Base-by-base conservation (phyloP, 805 yeast species). In the Saccharomycopsis vini region DNA sequence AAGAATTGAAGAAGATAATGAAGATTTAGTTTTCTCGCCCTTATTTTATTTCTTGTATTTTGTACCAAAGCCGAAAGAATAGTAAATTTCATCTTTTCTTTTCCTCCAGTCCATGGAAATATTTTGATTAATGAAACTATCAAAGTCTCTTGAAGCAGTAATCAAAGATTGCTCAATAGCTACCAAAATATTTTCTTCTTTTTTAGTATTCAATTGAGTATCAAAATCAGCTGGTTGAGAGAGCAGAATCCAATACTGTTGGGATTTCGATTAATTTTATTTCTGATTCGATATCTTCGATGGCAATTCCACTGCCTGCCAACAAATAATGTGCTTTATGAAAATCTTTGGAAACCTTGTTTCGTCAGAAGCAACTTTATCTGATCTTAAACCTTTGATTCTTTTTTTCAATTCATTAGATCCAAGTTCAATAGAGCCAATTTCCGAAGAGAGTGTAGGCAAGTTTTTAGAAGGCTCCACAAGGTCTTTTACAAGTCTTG, bases 291-390 rank as follows among this genome's bases (percentile, higher is more conserved):
- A 89, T 77, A 45, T 86, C 92, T 54, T 86, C 95, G 40, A 90
- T 80, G 34, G 85, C 78, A 42, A 88, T 73, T 1, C 97, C 97
- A 56, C 90, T 81, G 1, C 89, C 84, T 4, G 96, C 95, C 36
- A 90, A 66, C 32, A 92, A 65, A 59, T 92, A 92, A 57, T 92
- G 97, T 2, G 85, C 92, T 54, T 78, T 80, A 2, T 87, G 80
- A 55, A 64, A 71, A 3, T 67, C 69, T 35, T 64, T 60, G 7
- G 55, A 52, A 36, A 66, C 65, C 12, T 58, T 57, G 30, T 67
- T n/a, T n/a, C n/a, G n/a, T n/a, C n/a, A n/a, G n/a, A n/a, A n/a
- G n/a, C 71, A 16, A 57, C 55, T 31, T 54, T 59, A n/a, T 59
- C 58, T 45, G 68, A 71, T 44, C 87, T 68, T 54, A 81, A 64